phyloP scores from a whole-genome alignment of 768 basidiomycete species.

The Suillus ampliporus region DNA sequence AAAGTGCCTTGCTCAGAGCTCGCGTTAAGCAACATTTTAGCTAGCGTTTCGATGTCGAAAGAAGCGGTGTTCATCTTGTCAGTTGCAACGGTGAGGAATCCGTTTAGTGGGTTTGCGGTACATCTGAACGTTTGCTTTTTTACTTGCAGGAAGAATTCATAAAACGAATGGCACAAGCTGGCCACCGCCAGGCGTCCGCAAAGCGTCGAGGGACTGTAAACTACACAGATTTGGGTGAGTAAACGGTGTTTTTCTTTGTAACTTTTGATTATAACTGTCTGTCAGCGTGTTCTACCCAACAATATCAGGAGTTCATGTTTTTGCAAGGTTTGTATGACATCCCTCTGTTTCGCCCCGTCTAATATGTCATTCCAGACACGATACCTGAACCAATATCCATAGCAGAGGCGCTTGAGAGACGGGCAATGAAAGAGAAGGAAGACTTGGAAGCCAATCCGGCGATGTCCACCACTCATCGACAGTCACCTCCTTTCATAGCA shows the following conservation, averaged over 20 bases:
- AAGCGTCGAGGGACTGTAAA: conserved; percentile 63
- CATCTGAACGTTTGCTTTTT: conserved; percentile 5
- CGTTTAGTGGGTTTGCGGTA: conserved; percentile 13
- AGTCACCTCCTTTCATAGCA: conserved; percentile 25
- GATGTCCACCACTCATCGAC: conserved; percentile 41
- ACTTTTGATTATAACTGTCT: conserved; percentile 14
- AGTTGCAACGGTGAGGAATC: conserved; percentile 68
- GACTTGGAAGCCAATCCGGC: conserved; percentile 66
- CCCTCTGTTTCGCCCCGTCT: conserved; percentile 10
- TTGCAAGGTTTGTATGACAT: conserved; percentile 54
- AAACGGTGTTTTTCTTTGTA: conserved; percentile 6
- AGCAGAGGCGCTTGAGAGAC: conserved; percentile 61
- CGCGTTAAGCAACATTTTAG: conserved; percentile 3
- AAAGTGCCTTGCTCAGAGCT: neutral
- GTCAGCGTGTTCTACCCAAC: conserved; percentile 61
- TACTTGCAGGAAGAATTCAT: conserved; percentile 80
- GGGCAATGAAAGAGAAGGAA: conserved; percentile 57
- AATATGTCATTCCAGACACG: conserved; percentile 51
- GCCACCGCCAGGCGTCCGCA: conserved; percentile 65
- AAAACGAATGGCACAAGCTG: conserved; percentile 73
- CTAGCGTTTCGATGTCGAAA: conserved; percentile 72
- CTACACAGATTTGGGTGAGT: conserved; percentile 79
- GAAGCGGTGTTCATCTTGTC: conserved; percentile 78
- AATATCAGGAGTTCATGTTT: conserved; percentile 74
- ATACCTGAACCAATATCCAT: conserved; percentile 68